These are phyloP conservation scores for Pyrus pyrifolia DNA, from an alignment of 306 rosid species.

Conservation along the genomic window DNA sequence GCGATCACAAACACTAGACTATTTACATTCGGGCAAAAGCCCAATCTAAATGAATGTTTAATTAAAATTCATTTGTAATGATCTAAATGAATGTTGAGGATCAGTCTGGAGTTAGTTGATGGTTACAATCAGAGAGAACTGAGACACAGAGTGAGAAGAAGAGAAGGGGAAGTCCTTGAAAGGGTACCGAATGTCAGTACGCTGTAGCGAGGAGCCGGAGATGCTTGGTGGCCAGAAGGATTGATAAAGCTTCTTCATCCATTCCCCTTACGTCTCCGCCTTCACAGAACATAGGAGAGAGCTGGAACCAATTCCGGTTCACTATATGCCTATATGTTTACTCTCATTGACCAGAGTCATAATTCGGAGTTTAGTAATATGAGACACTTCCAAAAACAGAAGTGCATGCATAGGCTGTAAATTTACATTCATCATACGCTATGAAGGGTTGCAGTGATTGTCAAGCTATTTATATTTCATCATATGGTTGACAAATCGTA, in stretches of 20 bases:
- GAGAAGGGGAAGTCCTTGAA: neutral
- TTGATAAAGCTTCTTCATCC: neutral
- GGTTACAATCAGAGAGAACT: neutral
- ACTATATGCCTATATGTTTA: neutral
- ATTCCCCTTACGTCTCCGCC: neutral
- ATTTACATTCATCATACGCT: too few relatives aligned
- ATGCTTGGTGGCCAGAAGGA: neutral
- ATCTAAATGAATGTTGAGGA: too few relatives aligned
- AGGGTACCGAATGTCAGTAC: neutral
- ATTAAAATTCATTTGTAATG: too few relatives aligned
- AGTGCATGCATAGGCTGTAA: neutral
- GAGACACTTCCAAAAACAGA: neutral
- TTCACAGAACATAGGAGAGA: neutral
- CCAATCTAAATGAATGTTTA: too few relatives aligned
- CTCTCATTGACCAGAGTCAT: neutral
- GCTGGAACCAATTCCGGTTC: neutral
- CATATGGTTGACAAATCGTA: neutral
- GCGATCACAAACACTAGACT: neutral
- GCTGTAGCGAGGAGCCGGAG: neutral
- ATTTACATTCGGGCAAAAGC: too few relatives aligned
- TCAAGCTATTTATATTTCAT: neutral
- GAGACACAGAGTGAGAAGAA: neutral
- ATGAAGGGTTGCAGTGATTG: neutral
- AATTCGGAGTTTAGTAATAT: neutral
- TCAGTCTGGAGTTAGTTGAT: neutral